phyloP scores from a whole-genome alignment of 208 protist genomes.

The Acanthamoeba healyi region DNA sequence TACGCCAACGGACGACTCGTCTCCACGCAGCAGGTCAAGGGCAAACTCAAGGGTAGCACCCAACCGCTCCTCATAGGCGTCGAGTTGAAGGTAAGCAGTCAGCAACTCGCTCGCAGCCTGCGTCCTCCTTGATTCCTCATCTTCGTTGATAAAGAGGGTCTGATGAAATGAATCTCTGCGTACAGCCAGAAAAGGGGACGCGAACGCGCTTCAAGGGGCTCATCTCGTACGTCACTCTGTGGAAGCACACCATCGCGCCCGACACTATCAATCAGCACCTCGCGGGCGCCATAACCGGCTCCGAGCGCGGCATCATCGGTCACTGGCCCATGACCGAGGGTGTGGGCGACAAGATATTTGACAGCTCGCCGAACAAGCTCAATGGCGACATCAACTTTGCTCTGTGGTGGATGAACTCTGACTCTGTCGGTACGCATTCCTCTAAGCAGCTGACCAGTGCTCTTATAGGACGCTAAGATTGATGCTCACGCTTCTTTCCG shows the following conservation, averaged over 20 bases:
- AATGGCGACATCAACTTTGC: conserved; percentile 16
- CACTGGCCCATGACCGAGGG: conserved; percentile 57
- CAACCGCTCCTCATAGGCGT: conserved; percentile 49
- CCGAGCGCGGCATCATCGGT: conserved; percentile 35
- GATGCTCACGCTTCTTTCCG: no score
- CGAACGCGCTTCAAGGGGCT: conserved; percentile 48
- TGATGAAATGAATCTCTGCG: no score
- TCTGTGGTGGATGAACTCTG: conserved; percentile 52
- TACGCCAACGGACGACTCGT: conserved; percentile 48
- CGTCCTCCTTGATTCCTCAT: not conserved
- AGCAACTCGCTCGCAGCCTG: no score
- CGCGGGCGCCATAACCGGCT: not conserved
- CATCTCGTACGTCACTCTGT: conserved; percentile 49
- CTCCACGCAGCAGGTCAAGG: conserved; percentile 32
- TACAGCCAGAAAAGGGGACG: conserved; percentile 29
- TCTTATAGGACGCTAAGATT: no score
- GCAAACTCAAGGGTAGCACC: conserved; percentile 58
- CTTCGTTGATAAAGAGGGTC: not conserved
- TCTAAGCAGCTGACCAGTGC: no score
- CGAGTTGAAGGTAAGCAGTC: conserved; percentile 4
- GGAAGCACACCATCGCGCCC: conserved; percentile 16
- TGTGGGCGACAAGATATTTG: conserved; percentile 27
- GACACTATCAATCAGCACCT: conserved; percentile 41
- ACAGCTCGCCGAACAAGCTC: conserved; percentile 1
- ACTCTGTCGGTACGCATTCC: conserved; percentile 54